A percentile compares a stretch with the other conserved stretches of the same genome.
phyloP scores from a whole-genome alignment of 805 yeast genomes.

The Zygotorulaspora sp. region DNA sequence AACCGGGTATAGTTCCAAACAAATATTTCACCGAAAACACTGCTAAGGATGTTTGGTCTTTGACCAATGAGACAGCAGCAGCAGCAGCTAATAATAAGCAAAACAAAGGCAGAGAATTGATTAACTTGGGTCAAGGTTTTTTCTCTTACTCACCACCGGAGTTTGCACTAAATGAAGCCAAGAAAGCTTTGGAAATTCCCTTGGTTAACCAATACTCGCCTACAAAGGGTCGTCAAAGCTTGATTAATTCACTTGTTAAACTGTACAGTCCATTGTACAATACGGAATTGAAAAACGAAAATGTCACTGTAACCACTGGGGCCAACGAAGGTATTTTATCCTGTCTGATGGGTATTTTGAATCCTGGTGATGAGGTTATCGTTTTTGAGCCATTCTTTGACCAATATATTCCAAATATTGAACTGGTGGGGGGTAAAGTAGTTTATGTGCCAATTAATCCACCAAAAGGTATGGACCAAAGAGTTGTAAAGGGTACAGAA shows the following conservation, averaged over 20 bases:
- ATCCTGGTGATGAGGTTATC: slow-evolving; percentile 89
- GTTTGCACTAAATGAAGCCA: slow-evolving; percentile 83
- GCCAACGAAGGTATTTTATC: slow-evolving; percentile 95
- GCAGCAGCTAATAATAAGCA: slow-evolving; percentile 50
- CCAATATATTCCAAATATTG: slow-evolving; percentile 91
- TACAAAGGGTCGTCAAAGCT: slow-evolving; percentile 77
- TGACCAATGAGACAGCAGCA: slow-evolving; percentile 94
- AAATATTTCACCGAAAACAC: slow-evolving; percentile 56
- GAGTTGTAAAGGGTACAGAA: slow-evolving; percentile 72
- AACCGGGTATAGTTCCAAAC: slow-evolving; percentile 26
- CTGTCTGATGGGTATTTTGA: slow-evolving; percentile 75
- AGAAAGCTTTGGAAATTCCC: slow-evolving; percentile 66
- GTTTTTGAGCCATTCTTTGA: slow-evolving; percentile 97
- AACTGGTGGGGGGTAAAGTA: slow-evolving; percentile 88
- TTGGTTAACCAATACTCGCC: slow-evolving; percentile 89
- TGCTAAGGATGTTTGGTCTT: slow-evolving; percentile 89
- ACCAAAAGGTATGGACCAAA: slow-evolving; percentile 61
- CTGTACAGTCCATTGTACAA: slow-evolving; percentile 66
- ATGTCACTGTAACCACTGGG: slow-evolving; percentile 82
- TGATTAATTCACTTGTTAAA: slow-evolving; percentile 63
- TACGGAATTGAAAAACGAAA: slow-evolving; percentile 42
- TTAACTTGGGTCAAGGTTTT: slow-evolving; percentile 94
- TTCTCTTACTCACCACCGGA: slow-evolving; percentile 94
- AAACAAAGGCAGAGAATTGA: slow-evolving; percentile 68
- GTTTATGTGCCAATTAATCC: slow-evolving; percentile 83